Conservation (phyloP, 345 rosid species). For the sweet orange (Citrus sinensis) region DNA sequence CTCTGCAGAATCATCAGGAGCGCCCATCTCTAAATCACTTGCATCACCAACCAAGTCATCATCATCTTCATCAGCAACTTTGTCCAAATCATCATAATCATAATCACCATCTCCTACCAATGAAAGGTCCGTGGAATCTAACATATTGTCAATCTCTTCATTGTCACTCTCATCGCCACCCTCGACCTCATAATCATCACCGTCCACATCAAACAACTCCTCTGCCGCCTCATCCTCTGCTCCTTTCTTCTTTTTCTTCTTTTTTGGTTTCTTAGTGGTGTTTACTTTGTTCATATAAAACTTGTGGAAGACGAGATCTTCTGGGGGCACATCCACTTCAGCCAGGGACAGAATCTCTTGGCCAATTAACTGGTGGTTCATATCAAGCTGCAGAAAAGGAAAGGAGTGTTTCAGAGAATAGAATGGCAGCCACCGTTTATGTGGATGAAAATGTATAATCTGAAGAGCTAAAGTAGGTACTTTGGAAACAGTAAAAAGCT, state of each 20-base stretch:
- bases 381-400: constrained; percentile 57
- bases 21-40: constrained; percentile 66
- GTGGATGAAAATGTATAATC: neutral
- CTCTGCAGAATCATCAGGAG: constrained; percentile 38
- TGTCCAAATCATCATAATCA: constrained; percentile 75
- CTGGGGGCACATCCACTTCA: constrained; percentile 86
- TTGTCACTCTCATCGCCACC: constrained; percentile 88
- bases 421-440: neutral
- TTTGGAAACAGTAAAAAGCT: constrained; percentile 5
- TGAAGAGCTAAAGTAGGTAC: neutral
- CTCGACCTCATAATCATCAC: constrained; percentile 36
- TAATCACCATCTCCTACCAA: constrained; percentile 64
- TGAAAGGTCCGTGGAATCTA: constrained; percentile 56
- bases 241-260: constrained; percentile 79
- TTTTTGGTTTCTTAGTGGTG: constrained; percentile 57
- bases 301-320: constrained; percentile 93
- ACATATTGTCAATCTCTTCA: constrained; percentile 79
- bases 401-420: neutral
- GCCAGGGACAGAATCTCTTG: constrained; percentile 78
- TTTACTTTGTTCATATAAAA: constrained; percentile 82
- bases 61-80: constrained; percentile 63
- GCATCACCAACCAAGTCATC: constrained; percentile 59
- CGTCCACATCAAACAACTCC: constrained; percentile 62
- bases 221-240: constrained; percentile 75
- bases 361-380: constrained; percentile 73